Evolutionary conservation across 2,329 filamentous ascomycete species (phyloP).

Genomic region (Neoscytalidium dimidiatum): DNA sequence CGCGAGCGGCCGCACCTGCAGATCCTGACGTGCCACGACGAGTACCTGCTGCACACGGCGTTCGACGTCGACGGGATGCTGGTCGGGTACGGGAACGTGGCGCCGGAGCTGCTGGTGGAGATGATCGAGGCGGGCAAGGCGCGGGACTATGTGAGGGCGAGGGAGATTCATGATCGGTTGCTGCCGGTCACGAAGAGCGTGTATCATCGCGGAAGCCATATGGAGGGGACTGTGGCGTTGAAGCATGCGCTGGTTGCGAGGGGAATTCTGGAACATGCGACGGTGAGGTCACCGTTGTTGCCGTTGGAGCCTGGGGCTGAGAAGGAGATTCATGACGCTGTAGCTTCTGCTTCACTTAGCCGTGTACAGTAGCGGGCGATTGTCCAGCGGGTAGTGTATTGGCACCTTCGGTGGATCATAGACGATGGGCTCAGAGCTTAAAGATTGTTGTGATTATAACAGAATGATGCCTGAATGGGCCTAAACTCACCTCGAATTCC

Average conservation of each 20-base stretch:
- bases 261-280: constrained; percentile 53
- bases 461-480: too few species aligned
- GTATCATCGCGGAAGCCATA: constrained; percentile 57
- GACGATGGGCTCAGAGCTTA: too few species aligned
- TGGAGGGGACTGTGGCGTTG: constrained; percentile 55
- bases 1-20: constrained; percentile 51
- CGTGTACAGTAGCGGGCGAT: too few species aligned
- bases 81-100: constrained; percentile 57
- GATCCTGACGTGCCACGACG: constrained; percentile 55
- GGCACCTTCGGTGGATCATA: too few species aligned
- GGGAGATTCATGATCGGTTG: constrained; percentile 53
- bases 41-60: constrained; percentile 54
- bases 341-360: constrained; percentile 35
- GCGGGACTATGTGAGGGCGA: constrained; percentile 51
- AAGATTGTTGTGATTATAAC: too few species aligned
- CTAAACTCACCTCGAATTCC: too few species aligned
- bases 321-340: constrained; percentile 46
- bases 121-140: constrained; percentile 55
- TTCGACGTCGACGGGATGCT: constrained; percentile 58
- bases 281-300: constrained; percentile 52
- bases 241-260: constrained; percentile 56
- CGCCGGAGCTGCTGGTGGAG: constrained; percentile 52
- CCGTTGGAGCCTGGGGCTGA: constrained; percentile 47
- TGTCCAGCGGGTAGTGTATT: too few species aligned
- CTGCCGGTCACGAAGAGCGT: constrained; percentile 56